Base-by-base conservation (phyloP, 805 yeast genomes). In the Candida sanyiensis region DNA sequence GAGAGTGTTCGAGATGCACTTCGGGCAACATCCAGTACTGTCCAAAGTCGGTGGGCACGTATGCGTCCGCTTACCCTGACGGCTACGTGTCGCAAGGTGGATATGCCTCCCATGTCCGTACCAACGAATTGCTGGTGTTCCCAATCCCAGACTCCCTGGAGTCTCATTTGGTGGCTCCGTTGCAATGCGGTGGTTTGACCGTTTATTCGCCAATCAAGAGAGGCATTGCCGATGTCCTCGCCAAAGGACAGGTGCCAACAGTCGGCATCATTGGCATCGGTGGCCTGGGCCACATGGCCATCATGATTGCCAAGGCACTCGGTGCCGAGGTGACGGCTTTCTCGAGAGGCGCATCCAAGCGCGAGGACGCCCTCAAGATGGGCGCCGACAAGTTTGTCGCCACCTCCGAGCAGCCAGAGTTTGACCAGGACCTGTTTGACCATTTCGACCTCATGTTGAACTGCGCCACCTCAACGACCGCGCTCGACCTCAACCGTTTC, bases 121-220 rank as follows among this genome's bases (percentile, higher is more conserved):
- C 77, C 35, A 72, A 77, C 57, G 83, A 79, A 57, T 67, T 70
- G 42, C 77, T 77, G 56, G 80, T 70, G 3, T 70, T 82, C 63
- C 76, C 75, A 33, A 72, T 82, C 42, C 89, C 90, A 32, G 73
- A 73, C 11, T 58, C 49, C 12, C 51, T 78, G 29, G 65, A 71
- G 26, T 64, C 74, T 32, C 73, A 67, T 25, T 62, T 67, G 20
- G 85, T 77, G 21, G 88, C 87, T 4, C 88, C 89, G 37, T 63
- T 83, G 62, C 62, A 81, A 64, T 83, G 90, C 66, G 90, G 86
- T 40, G 90, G 90, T 39, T 64, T 80, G 55, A 83, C 90, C 10
- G 79, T 76, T 11, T 82, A 64, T 63, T 72, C 84, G 7, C 90
- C 90, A 39, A 59, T 83, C 49, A 64, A 71, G 42, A 67, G 80